Conservation (phyloP, 73 alveolate species). For the Paramecium octaurelia region DNA sequence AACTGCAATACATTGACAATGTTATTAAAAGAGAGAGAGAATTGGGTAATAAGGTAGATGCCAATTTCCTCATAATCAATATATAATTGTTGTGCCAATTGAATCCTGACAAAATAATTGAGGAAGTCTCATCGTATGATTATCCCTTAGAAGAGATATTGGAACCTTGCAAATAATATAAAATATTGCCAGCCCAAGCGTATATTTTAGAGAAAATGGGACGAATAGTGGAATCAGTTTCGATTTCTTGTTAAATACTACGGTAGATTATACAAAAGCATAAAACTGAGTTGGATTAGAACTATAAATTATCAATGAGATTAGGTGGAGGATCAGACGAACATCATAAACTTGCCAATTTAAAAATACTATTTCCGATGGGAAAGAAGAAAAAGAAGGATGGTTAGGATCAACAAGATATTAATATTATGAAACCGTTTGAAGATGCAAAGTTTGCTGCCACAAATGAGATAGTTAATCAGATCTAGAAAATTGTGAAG, state of each 20-base stretch:
- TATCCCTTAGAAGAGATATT: slow-evolving; percentile 16
- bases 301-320: not conserved
- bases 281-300: not conserved
- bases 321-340: slow-evolving; percentile 9
- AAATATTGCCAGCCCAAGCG: not conserved
- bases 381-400: not conserved
- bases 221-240: not conserved
- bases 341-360: not conserved
- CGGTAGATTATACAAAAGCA: not conserved
- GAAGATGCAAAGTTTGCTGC: not conserved
- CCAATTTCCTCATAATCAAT: not conserved
- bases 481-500: not conserved
- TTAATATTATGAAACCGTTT: not conserved
- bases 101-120: slow-evolving; percentile 29
- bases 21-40: slow-evolving; percentile 24
- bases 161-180: not conserved
- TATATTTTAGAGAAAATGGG: slow-evolving; percentile 28
- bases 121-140: not conserved
- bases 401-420: not conserved
- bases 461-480: not conserved
- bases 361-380: not conserved
- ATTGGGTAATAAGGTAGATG: not conserved
- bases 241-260: not conserved
- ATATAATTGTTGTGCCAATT: not conserved
- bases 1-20: slow-evolving; percentile 12